Conservation (phyloP, 768 basidiomycete species). For the Kwoniella europaea region DNA sequence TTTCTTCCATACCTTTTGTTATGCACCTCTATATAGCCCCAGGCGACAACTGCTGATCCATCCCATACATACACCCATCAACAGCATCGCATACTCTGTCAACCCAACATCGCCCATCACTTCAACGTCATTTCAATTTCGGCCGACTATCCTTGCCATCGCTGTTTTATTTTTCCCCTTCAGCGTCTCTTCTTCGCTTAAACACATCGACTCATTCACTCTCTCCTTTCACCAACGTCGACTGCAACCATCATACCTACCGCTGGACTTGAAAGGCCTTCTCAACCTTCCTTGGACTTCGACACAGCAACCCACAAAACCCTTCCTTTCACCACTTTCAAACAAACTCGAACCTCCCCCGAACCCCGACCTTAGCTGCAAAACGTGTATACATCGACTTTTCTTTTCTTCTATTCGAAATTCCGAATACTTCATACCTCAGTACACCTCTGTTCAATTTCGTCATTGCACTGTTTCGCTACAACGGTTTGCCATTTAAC, state of each 20-base stretch:
- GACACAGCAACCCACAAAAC: not conserved
- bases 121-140: slow-evolving; percentile 23
- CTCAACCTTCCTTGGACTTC: not conserved
- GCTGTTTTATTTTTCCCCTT: not conserved
- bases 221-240: not conserved
- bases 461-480: not conserved
- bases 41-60: not conserved
- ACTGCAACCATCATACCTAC: too few species aligned
- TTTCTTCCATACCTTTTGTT: not conserved
- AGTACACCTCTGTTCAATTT: not conserved
- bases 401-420: not conserved
- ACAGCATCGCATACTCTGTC: slow-evolving; percentile 5
- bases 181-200: not conserved
- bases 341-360: not conserved
- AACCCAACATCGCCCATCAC: not conserved
- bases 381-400: not conserved
- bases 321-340: not conserved
- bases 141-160: slow-evolving; percentile 26
- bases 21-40: not conserved
- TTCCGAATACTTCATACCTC: not conserved
- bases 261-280: slow-evolving; percentile 8
- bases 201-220: not conserved
- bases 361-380: not conserved
- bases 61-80: not conserved
- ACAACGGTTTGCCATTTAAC: too few species aligned